Conservation (phyloP, 1,284 basidiomycete genomes). For the Pseudozyma hubeiensis region DNA sequence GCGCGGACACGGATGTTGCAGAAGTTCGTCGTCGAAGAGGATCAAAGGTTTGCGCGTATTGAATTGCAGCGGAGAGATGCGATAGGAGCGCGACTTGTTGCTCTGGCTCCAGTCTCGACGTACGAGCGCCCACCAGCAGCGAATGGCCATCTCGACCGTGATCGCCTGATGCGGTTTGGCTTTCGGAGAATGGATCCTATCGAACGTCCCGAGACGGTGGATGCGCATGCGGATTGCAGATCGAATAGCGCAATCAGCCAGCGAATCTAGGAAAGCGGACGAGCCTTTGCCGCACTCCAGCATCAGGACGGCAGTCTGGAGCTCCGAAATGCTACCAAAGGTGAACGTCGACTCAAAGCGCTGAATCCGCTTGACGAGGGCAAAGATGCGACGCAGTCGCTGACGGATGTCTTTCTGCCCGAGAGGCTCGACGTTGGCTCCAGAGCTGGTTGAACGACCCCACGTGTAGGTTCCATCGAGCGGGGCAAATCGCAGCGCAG, state of each 20-base stretch:
- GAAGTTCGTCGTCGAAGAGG: slow-evolving; percentile 42
- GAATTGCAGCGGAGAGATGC: slow-evolving; percentile 37
- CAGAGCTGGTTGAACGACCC: slow-evolving; percentile 5
- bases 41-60: slow-evolving; percentile 39
- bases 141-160: slow-evolving; percentile 36
- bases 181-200: slow-evolving; percentile 17
- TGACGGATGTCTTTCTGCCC: slow-evolving; percentile 31
- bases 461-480: slow-evolving; percentile 31
- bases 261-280: slow-evolving; percentile 22
- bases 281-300: slow-evolving; percentile 35
- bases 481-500: slow-evolving; percentile 26
- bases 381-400: slow-evolving; percentile 26
- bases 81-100: slow-evolving; percentile 31
- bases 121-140: slow-evolving; percentile 46
- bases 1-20: slow-evolving; percentile 17
- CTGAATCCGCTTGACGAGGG: slow-evolving; percentile 38
- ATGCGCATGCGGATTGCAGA: slow-evolving; percentile 50
- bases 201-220: slow-evolving; percentile 31
- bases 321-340: slow-evolving; percentile 29
- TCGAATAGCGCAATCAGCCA: slow-evolving; percentile 35
- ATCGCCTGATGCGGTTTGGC: slow-evolving; percentile 5
- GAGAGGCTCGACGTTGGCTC: slow-evolving; percentile 17
- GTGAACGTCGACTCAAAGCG: slow-evolving; percentile 28
- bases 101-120: slow-evolving; percentile 39
- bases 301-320: slow-evolving; percentile 35